These are phyloP conservation scores for Beauveria bassiana DNA, from an alignment of 2,329 filamentous ascomycete species.

Conservation along the genomic window DNA sequence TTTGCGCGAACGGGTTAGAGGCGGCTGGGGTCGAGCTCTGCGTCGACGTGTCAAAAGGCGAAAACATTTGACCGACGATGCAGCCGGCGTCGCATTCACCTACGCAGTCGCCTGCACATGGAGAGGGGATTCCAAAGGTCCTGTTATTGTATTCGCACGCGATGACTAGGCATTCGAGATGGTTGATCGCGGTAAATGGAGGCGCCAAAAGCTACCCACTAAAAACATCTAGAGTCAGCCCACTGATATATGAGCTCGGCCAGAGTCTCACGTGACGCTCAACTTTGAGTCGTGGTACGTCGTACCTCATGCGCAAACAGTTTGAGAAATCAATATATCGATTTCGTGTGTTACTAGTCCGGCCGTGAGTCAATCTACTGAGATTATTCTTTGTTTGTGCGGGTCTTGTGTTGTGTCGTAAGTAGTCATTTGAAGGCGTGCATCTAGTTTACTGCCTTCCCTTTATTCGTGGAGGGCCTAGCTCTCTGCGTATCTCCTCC, in stretches of 20 bases:
- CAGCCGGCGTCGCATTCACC: slow-evolving; percentile 34
- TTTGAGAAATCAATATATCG: neutral
- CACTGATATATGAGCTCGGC: neutral
- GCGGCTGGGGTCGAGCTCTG: slow-evolving; percentile 24
- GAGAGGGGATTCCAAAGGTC: slow-evolving; percentile 14
- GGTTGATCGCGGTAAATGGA: slow-evolving; percentile 9
- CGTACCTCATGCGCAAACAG: neutral
- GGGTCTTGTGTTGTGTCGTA: neutral
- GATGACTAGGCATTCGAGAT: slow-evolving; percentile 5
- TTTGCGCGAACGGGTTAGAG: slow-evolving; percentile 28
- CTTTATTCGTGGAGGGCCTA: slow-evolving; percentile 66
- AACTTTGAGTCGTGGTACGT: neutral
- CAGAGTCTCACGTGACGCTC: slow-evolving; percentile 6
- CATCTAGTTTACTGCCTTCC: slow-evolving; percentile 15
- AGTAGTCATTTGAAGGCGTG: neutral
- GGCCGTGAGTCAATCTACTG: neutral
- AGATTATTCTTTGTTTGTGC: neutral
- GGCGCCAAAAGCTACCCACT: slow-evolving; percentile 9
- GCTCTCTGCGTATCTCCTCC: slow-evolving; percentile 74
- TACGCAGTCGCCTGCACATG: slow-evolving; percentile 26
- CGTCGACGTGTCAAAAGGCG: slow-evolving; percentile 28
- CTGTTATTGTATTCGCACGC: neutral
- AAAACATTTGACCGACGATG: slow-evolving; percentile 34
- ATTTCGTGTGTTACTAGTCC: neutral
- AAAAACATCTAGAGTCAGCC: slow-evolving; percentile 1